These are phyloP conservation scores for Lipomyces yamanashiensis DNA, from an alignment of 805 yeast genomes.

Conservation along the genomic window DNA sequence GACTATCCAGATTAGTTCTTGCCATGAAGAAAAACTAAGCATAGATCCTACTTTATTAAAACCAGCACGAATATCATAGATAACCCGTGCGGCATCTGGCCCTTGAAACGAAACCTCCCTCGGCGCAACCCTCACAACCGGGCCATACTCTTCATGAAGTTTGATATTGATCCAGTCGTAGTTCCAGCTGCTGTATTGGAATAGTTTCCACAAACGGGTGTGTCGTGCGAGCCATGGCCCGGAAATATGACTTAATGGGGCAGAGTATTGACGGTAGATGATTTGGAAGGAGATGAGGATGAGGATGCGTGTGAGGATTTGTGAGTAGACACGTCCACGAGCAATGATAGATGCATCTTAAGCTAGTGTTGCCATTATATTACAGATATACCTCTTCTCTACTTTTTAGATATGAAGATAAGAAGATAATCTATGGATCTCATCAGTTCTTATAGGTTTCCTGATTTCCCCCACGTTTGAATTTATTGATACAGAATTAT, in stretches of 20 bases:
- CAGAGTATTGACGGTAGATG: neutral
- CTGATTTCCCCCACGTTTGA: too few relatives aligned
- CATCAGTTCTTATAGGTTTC: too few relatives aligned
- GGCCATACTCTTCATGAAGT: neutral
- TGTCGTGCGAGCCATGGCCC: conserved; percentile 5
- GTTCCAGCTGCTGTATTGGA: neutral
- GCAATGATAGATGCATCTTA: too few relatives aligned
- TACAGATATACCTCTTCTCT: too few relatives aligned
- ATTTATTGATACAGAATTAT: too few relatives aligned
- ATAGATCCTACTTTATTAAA: neutral
- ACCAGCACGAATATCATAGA: neutral
- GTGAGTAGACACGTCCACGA: too few relatives aligned
- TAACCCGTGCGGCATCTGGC: neutral
- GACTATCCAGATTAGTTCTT: neutral
- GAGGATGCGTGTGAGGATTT: neutral
- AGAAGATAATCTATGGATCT: too few relatives aligned
- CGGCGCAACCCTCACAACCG: neutral
- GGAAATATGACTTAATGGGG: neutral
- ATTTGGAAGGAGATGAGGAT: neutral
- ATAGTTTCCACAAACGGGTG: neutral
- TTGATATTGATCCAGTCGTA: neutral
- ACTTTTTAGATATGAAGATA: neutral
- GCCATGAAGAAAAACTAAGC: neutral
- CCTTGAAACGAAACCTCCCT: conserved; percentile 1
- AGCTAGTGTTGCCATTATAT: too few relatives aligned